Evolutionary conservation across 139 green algal species (phyloP).

Genomic region (Spirogloea muscicola): DNA sequence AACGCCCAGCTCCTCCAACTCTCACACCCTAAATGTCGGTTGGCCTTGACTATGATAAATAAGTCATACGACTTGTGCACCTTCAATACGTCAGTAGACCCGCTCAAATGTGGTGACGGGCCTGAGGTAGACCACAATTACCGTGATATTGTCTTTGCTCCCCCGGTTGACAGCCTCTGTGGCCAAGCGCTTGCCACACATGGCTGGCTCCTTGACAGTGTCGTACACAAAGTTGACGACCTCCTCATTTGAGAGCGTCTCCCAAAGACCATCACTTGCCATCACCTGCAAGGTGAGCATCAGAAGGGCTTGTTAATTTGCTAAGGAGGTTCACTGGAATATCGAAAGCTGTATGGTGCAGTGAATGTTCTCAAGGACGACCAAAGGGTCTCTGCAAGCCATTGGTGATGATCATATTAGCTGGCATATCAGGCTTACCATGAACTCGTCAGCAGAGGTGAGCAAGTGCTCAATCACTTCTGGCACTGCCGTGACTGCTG

Average conservation of each 20-base stretch:
- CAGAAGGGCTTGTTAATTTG: neutral
- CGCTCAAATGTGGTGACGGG: conserved; percentile 58
- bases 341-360: no score
- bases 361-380: no score
- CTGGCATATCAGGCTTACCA: no score
- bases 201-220: conserved; percentile 74
- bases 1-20: no score
- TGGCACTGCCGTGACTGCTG: conserved; percentile 71
- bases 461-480: conserved; percentile 57
- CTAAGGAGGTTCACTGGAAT: neutral
- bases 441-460: conserved; percentile 67
- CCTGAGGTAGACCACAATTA: conserved; percentile 70
- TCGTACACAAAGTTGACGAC: conserved; percentile 82
- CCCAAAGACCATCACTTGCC: conserved; percentile 81
- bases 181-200: conserved; percentile 73
- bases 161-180: conserved; percentile 72
- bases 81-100: no score
- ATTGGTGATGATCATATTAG: no score
- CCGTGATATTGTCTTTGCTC: conserved; percentile 75
- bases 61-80: no score
- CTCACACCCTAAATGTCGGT: no score
- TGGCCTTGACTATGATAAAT: no score
- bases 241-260: conserved; percentile 74
- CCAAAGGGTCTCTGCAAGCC: no score
- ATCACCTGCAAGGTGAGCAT: conserved; percentile 52